Evolutionary conservation across 2,329 filamentous ascomycete species (phyloP), one percentile per base, ranked within the genome.

Genomic region (Calonectria pteridis): DNA sequence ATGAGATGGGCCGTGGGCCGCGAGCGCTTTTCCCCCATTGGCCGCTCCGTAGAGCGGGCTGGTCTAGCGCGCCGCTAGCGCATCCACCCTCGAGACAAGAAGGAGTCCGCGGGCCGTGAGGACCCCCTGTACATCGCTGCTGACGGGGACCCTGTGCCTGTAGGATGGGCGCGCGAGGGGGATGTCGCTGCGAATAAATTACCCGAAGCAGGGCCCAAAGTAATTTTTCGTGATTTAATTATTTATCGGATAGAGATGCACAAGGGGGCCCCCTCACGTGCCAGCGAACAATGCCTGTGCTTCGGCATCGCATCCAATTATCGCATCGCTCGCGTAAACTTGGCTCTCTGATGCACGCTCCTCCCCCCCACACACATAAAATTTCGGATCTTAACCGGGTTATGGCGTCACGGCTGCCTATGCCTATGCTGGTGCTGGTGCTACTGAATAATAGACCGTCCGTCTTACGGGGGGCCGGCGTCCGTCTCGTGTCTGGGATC

Each of bases 1-100:
- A 62, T 40, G 43, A 62, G 55, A 26, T 66, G 40, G 31, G 26
- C 46, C 23, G 31, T 66, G 31, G 62, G 31, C 43, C 63, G 31
- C 31, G 29, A 13, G 63, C n/a, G 29, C 31, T 10, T 16, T 29
- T 9, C 43, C 18, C 28, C 46, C 33, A 66, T 66, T 51, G 63
- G 63, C 5, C 33, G 29, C n/a, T 18, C 63, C 63, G 63, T 49
- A 66, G 29, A 51, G 29, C 63, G 14, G 35, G 13, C 35, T 62
- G 33, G 14, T 6, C 16, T 62, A 62, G 55, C 35, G 23, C 23
- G 3, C 9, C 43, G 43, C 43, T 46, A 46, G 43, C 43, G 20
- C 20, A n/a, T 10, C 43, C 43, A 9, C n/a, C 43, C 43, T n/a
- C 18, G 18, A n/a, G 18, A 18, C 40, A 43, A n/a, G 18, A 23